Evolutionary conservation across 257 asterid genomes (phyloP), one percentile per base, ranked within the genome.

Genomic region (Fraxinus excelsior): DNA sequence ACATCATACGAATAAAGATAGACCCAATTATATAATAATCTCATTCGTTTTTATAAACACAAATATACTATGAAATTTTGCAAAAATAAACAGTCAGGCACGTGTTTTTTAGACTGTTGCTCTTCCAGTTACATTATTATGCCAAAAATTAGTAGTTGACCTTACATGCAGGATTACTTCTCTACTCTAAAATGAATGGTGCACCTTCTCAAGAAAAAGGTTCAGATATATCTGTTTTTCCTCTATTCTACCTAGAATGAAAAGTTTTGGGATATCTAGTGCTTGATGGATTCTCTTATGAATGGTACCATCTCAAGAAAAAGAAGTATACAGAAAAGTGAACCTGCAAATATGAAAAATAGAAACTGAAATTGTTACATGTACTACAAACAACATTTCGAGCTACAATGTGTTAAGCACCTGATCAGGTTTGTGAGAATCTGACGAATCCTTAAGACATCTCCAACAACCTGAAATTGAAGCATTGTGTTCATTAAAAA

Each of bases 361-460:
- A 49, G 6, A 49, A 49, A 40, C 16, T 40, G 49, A 40, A 40
- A 1, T 40, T 11, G 19, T 26, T 37, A 70, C 18, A 1, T n/a
- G 12, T 14, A 31, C 34, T 29, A 23, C 21, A 19, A 56, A 21
- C 62, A 56, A 73, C 19, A 66, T 40, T 18, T 76, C 65, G 71
- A 44, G 46, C 70, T 34, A 70, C 16, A 31, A 3, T 2, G 58
- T 37, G 53, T 13, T 73, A 72, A 56, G 77, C 87, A 94, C 98
- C 98, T 94, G 83, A 94, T 86, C 88, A 94, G 84, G 85, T 94
- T 94, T 31, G 98, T 94, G 66, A 94, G 94, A 46, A 94, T 94
- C 82, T 94, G 98, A 62, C 98, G 97, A 84, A 94, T 91, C 87
- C 98, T 85, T 71, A 92, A 79, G 46, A 94, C 98, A 83, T 94